Conservation (phyloP, 176 grass and related monocot species). For the Oryza glaberrima region DNA sequence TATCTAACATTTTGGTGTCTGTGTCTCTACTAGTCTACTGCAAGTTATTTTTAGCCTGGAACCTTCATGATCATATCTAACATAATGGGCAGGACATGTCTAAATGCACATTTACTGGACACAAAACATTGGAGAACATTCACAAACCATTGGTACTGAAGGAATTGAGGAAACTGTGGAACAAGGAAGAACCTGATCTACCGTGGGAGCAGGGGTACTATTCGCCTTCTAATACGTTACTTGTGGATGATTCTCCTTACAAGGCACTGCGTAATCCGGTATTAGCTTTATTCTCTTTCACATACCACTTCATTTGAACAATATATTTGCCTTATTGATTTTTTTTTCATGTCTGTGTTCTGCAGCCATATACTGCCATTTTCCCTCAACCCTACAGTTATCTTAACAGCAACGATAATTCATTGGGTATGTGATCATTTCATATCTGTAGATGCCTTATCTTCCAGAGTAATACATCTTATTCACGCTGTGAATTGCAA, state of each 20-base stretch:
- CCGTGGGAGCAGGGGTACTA: conserved; percentile 73
- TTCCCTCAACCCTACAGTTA: conserved; percentile 70
- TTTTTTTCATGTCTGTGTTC: conserved; percentile 20
- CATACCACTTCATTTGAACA: neutral
- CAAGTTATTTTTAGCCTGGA: conserved; percentile 34
- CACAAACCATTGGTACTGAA: conserved; percentile 77
- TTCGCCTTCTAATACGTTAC: conserved; percentile 75
- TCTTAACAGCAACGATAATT: conserved; percentile 60
- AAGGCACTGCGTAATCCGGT: conserved; percentile 91
- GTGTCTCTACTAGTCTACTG: neutral
- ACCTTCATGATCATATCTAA: conserved; percentile 32
- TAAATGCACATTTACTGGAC: conserved; percentile 79
- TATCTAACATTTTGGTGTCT: neutral
- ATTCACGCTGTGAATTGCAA: conserved; percentile 28
- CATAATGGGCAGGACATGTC: conserved; percentile 61
- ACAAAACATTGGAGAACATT: conserved; percentile 68
- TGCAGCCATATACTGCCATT: conserved; percentile 80
- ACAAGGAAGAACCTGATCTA: conserved; percentile 77
- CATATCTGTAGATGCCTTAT: neutral
- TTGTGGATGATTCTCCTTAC: conserved; percentile 92
- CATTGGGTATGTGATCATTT: conserved; percentile 60
- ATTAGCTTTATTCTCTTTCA: conserved; percentile 37
- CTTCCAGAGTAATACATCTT: conserved; percentile 14
- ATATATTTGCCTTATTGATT: neutral
- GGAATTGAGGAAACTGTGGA: conserved; percentile 84